Evolutionary conservation across 1,139 yeast species (phyloP).

Genomic region (Hansenula lynferdii): DNA sequence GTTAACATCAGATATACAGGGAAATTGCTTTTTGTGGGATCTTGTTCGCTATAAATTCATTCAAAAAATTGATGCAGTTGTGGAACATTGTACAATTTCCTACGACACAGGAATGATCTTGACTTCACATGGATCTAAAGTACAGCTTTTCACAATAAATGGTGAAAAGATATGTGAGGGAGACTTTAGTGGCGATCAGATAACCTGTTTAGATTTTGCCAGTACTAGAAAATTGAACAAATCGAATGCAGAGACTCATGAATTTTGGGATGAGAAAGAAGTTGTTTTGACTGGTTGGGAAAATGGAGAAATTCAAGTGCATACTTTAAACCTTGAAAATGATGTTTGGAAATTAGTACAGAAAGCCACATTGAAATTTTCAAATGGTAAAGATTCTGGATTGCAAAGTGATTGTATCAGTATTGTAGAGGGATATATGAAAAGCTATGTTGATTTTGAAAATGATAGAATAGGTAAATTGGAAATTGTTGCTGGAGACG

Average conservation of each 20-base stretch:
- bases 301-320: slow-evolving; percentile 25
- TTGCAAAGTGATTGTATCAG: slow-evolving; percentile 21
- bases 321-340: slow-evolving; percentile 23
- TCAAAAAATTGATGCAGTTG: slow-evolving; percentile 31
- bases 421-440: slow-evolving; percentile 26
- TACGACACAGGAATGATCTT: slow-evolving; percentile 53
- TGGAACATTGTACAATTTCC: slow-evolving; percentile 39
- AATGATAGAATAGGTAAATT: slow-evolving; percentile 26
- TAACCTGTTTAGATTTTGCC: slow-evolving; percentile 18
- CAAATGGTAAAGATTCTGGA: slow-evolving; percentile 17
- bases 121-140: slow-evolving; percentile 21
- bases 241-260: slow-evolving; percentile 27
- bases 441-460: slow-evolving; percentile 24
- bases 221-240: slow-evolving; percentile 21
- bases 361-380: slow-evolving; percentile 17
- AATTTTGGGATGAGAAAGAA: slow-evolving; percentile 31
- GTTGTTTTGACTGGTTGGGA: slow-evolving; percentile 31
- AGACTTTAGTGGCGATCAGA: slow-evolving; percentile 13
- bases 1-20: slow-evolving; percentile 45
- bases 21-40: slow-evolving; percentile 58
- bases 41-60: slow-evolving; percentile 44
- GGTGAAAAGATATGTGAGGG: slow-evolving; percentile 37
- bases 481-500: slow-evolving; percentile 32
- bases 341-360: slow-evolving; percentile 21
- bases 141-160: slow-evolving; percentile 47